Evolutionary conservation across 768 basidiomycete genomes (phyloP), one percentile per base, ranked within the genome.

Genomic region (Mycena pura): DNA sequence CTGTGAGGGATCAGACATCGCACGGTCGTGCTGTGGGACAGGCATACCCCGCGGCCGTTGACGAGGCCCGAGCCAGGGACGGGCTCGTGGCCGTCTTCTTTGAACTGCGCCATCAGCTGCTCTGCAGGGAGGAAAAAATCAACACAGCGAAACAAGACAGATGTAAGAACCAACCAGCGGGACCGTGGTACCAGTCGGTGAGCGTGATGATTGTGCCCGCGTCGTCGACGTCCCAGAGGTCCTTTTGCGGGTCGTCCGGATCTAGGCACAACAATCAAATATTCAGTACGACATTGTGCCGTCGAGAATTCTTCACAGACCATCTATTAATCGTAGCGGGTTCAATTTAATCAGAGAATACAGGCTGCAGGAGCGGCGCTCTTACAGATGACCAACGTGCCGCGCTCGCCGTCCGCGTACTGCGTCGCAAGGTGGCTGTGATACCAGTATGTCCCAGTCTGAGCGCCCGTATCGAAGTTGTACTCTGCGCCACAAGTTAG

Each of bases 1-100:
- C 31, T 67, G 67, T 40, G 74, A 72, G 0, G 76, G 75, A 31
- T 79, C 78, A 50, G 0, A 19, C 74, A 74, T 17, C 79, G 72
- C 44, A 76, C 57, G 21, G 13, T 8, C 19, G 40, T 8, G 8
- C 8, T 7, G 14, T 8, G 19, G 36, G 5, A 24, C 13, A 31
- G 1, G n/a, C 62, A 36, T 57, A 50, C 46, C 38, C 57, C 61
- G 10, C 25, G 32, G n/a, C 61, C 61, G 17, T 62, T 62, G 32
- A 62, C 27, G 6, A 62, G 40, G 14, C 57, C 62, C 31, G 57
- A 55, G 22, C 63, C 68, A 4, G 69, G 24, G 2, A 65, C 67
- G 3, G 69, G 63, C 17, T 69, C 71, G 21, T 49, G 25, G 17
- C 27, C 39, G n/a, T 69, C 66, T 9, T 46, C 48, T 19, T 9